Evolutionary conservation across 805 yeast genomes (phyloP).

Genomic region (Ogataea glucozyma): DNA sequence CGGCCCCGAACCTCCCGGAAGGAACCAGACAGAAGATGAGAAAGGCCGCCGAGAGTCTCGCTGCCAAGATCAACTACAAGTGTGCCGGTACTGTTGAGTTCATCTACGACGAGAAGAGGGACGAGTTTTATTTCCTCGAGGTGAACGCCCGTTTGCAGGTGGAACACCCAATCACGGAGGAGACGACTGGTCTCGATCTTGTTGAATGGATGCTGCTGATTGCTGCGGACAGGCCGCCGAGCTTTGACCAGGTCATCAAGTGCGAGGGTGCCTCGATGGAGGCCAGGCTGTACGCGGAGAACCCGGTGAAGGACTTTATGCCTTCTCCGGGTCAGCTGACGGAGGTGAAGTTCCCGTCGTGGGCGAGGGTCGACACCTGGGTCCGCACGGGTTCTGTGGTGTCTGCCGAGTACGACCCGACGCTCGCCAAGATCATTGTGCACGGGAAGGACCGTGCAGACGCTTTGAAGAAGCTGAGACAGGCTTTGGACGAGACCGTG

Average conservation of each 20-base stretch:
- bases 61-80: constrained; percentile 80
- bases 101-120: constrained; percentile 82
- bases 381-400: constrained; percentile 82
- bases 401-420: constrained; percentile 94
- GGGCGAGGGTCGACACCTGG: constrained; percentile 97
- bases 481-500: constrained; percentile 82
- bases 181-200: constrained; percentile 90
- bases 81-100: constrained; percentile 98
- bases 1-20: constrained; percentile 92
- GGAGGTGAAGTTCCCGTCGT: constrained; percentile 79
- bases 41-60: constrained; percentile 81
- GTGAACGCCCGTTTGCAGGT: constrained; percentile 97
- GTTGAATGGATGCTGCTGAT: constrained; percentile 96
- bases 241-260: constrained; percentile 57
- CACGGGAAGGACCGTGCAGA: constrained; percentile 88
- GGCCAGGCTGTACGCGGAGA: constrained; percentile 94
- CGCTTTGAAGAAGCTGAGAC: constrained; percentile 72
- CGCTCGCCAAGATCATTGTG: constrained; percentile 93
- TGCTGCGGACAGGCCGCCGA: constrained; percentile 89
- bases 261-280: constrained; percentile 93
- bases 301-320: constrained; percentile 90
- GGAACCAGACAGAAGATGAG: constrained; percentile 73
- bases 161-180: constrained; percentile 96
- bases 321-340: constrained; percentile 96
- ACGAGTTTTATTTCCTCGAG: constrained; percentile 91